These are phyloP conservation scores for Hymenoscyphus salicellus DNA, from an alignment of 2,329 filamentous ascomycete genomes.

Conservation along the genomic window DNA sequence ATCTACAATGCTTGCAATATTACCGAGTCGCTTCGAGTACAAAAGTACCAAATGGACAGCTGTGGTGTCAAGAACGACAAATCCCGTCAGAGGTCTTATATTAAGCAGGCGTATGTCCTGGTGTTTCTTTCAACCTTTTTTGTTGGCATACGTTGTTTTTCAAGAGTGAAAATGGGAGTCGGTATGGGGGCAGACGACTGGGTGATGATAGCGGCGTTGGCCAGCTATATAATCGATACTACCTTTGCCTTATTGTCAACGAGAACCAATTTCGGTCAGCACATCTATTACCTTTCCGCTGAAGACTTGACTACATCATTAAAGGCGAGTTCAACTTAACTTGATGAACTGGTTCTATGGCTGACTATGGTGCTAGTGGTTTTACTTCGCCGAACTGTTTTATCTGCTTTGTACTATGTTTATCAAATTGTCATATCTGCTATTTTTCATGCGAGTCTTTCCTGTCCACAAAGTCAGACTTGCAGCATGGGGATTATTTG, in stretches of 20 bases:
- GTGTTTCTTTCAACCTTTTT: constrained; percentile 9
- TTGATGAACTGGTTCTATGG: too few relatives aligned
- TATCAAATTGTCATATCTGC: constrained; percentile 16
- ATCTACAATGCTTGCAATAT: constrained; percentile 38
- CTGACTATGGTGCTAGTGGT: constrained; percentile 7
- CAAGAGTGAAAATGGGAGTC: constrained; percentile 10
- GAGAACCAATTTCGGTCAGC: constrained; percentile 15
- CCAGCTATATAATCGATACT: constrained; percentile 7
- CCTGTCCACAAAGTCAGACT: background rate
- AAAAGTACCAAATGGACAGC: constrained; percentile 41
- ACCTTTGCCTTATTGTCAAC: constrained; percentile 5
- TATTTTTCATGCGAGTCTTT: constrained; percentile 20
- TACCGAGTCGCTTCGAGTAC: constrained; percentile 40
- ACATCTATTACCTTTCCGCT: constrained; percentile 15
- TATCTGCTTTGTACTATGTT: constrained; percentile 13
- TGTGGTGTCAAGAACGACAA: constrained; percentile 36
- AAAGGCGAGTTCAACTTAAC: background rate
- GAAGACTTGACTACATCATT: background rate
- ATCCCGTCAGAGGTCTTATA: background rate
- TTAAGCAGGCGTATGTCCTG: background rate
- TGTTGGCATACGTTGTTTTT: constrained; percentile 8
- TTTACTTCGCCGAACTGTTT: constrained; percentile 13
- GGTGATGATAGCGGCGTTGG: constrained; percentile 13
- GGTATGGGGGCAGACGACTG: constrained; percentile 17
- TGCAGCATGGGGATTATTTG: background rate